A percentile compares a stretch with the other conserved stretches of the same genome.
phyloP scores from a whole-genome alignment of 345 rosid genomes.

The Populus ilicifolia region DNA sequence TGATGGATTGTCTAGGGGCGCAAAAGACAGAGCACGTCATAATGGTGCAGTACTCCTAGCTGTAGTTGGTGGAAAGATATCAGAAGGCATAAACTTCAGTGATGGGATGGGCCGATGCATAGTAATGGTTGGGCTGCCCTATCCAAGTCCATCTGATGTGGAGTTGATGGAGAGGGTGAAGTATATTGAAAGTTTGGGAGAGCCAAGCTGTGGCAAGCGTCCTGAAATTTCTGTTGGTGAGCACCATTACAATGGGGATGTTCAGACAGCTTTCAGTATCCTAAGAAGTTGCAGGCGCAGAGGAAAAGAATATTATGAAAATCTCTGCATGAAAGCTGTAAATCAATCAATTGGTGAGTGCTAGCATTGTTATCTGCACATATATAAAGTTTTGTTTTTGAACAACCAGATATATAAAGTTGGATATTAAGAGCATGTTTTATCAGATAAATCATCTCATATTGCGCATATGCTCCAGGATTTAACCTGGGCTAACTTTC shows the following conservation, averaged over 20 bases:
- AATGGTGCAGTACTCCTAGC: slow-evolving; percentile 84
- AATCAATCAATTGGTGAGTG: slow-evolving; percentile 85
- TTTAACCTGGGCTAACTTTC: not conserved
- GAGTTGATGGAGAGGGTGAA: slow-evolving; percentile 86
- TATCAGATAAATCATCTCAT: not conserved
- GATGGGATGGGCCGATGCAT: slow-evolving; percentile 95
- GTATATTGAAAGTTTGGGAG: slow-evolving; percentile 73
- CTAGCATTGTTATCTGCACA: not conserved
- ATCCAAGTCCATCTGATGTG: slow-evolving; percentile 75
- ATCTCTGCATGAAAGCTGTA: slow-evolving; percentile 95
- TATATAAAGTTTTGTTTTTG: not conserved
- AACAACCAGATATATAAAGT: not conserved
- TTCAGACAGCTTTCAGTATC: slow-evolving; percentile 59
- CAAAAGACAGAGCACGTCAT: slow-evolving; percentile 26
- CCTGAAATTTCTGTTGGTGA: slow-evolving; percentile 32
- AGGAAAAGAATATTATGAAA: slow-evolving; percentile 90
- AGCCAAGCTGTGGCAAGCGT: slow-evolving; percentile 31
- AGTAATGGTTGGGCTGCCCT: slow-evolving; percentile 96
- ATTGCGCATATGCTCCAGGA: not conserved
- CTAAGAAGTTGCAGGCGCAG: slow-evolving; percentile 68
- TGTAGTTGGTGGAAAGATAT: slow-evolving; percentile 95
- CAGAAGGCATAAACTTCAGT: slow-evolving; percentile 97
- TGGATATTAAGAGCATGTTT: not conserved
- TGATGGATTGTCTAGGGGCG: slow-evolving; percentile 19
- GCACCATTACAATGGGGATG: slow-evolving; percentile 47